Evolutionary conservation across 2,329 filamentous ascomycete species (phyloP), one percentile per base, ranked within the genome.

Genomic region (Xylariaceae sp.): DNA sequence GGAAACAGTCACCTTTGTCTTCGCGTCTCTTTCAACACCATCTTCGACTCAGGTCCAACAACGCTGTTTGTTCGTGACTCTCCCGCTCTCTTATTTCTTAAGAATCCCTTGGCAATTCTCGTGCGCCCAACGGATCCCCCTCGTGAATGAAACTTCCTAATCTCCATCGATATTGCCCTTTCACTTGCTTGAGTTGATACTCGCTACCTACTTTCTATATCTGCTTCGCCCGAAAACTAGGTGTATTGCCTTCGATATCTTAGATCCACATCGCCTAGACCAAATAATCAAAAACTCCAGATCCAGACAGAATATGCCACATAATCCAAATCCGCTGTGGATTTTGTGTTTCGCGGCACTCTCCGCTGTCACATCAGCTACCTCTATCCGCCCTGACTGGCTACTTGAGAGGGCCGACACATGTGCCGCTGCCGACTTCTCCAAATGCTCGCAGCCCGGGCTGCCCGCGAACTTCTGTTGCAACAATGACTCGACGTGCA

Each of bases 391-490:
- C 19, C 45, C 59, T 18, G 55, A 54, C 43, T 50, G 55, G 31
- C 41, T 78, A 36, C 69, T 76, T 50, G 53, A 59, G 42, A 67
- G 73, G 42, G 61, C 64, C 34, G 64, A 66, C 31, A 72, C 68
- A 29, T 85, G 82, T 62, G 64, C 72, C 30, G 69, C 73, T 26
- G 69, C 73, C 28, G 55, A 68, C 38, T 73, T 78, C 42, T 60
- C 64, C 15, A 68, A 71, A 50, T 88, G 84, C 57, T 63, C 73
- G 18, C 58, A 62, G 41, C 46, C 64, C 19, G 68, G 66, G 22
- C 69, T 87, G 17, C 82, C 84, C 1, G 67, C 66, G 38, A 71
- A 75, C 58, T 87, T 89, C 59, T 89, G 85, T 68, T 90, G 86
- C 57, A 63, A 73, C 3, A 46, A 63, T 19, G 63, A 60, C 15